A percentile compares a stretch with the other conserved stretches of the same genome.
These are phyloP conservation scores for Trichomonas vaginalis DNA, from an alignment of 208 protist species.

Conservation along the genomic window DNA sequence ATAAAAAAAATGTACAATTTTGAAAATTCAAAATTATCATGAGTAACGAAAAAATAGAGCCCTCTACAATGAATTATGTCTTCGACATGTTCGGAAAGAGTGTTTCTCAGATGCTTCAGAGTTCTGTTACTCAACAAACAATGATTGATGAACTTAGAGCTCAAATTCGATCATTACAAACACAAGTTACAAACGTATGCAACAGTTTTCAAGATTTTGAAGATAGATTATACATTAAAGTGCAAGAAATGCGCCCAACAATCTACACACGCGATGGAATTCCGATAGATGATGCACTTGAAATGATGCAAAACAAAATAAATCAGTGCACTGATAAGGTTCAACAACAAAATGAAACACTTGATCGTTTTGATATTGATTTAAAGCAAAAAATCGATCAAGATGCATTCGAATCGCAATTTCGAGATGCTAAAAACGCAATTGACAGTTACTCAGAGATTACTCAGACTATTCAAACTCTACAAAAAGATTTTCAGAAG, in stretches of 20 bases:
- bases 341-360: background rate
- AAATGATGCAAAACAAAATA: background rate
- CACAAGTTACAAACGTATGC: background rate
- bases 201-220: background rate
- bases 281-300: background rate
- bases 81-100: constrained; percentile 16
- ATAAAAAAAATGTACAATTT: too few species aligned
- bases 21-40: background rate
- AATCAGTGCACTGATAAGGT: background rate
- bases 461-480: background rate
- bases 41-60: background rate
- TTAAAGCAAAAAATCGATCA: background rate
- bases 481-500: background rate
- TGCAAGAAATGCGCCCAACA: background rate
- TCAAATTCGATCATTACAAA: background rate
- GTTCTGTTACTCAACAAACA: background rate
- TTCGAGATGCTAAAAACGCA: background rate
- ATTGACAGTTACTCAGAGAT: background rate
- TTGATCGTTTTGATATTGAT: background rate
- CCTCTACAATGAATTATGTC: background rate
- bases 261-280: constrained; percentile 1
- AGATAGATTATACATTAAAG: background rate
- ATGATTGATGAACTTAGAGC: background rate
- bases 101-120: background rate
- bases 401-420: background rate